Percentiles rank a stretch among this genome's conserved stretches.
Evolutionary conservation across 2,329 filamentous ascomycete genomes (phyloP).

Genomic region (Aspergillus sp.): DNA sequence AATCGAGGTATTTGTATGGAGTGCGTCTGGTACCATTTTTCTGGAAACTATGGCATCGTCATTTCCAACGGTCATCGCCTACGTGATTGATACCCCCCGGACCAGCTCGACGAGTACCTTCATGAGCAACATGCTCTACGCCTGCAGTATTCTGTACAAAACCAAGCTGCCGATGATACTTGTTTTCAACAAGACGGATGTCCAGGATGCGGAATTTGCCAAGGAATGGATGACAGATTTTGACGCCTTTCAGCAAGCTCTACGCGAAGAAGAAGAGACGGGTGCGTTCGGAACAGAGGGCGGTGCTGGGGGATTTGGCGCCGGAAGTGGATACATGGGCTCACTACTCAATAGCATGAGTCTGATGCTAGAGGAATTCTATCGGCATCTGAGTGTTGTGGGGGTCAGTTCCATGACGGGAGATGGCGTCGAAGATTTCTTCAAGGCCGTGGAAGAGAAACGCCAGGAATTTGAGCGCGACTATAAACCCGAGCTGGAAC

Average conservation of each 20-base stretch:
- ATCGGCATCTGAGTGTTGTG: conserved; percentile 85
- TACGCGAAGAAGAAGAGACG: conserved; percentile 68
- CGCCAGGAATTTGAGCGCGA: conserved; percentile 79
- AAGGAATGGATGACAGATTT: conserved; percentile 99
- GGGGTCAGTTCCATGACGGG: conserved; percentile 90
- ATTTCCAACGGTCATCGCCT: conserved; percentile 94
- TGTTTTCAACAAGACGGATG: conserved; percentile 98
- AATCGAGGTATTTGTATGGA: conserved; percentile 99
- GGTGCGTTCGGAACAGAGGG: conserved; percentile 68
- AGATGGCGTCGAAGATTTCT: conserved; percentile 86
- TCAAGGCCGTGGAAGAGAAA: conserved; percentile 79
- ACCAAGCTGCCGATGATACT: conserved; percentile 97
- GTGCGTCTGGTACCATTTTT: conserved; percentile 85
- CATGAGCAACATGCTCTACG: conserved; percentile 99
- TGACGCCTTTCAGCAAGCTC: conserved; percentile 82
- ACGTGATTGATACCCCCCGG: conserved; percentile 92
- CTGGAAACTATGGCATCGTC: conserved; percentile 86
- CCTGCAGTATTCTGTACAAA: conserved; percentile 97
- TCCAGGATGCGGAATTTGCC: conserved; percentile 81
- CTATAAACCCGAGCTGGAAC: conserved; percentile 86
- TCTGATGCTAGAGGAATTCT: conserved; percentile 94
- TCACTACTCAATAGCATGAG: conserved; percentile 96
- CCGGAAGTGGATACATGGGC: conserved; percentile 91
- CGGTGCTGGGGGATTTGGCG: conserved; percentile 49
- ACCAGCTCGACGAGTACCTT: conserved; percentile 91